Percentiles rank a stretch among this genome's conserved stretches.
phyloP scores from a whole-genome alignment of 495 filamentous ascomycete genomes.

The Penicillium fimorum region DNA sequence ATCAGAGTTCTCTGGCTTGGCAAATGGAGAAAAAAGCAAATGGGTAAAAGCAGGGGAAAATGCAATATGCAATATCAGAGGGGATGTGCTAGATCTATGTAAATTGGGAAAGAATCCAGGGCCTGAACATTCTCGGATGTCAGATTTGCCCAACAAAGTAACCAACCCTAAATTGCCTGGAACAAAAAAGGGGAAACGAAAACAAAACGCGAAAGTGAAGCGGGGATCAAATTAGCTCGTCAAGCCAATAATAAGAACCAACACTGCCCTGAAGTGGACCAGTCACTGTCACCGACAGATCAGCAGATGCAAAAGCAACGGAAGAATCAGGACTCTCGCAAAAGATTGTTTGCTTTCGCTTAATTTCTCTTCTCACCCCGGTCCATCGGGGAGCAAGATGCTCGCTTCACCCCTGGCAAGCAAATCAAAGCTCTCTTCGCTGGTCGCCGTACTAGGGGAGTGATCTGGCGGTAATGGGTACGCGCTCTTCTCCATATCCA shows the following conservation, averaged over 20 bases:
- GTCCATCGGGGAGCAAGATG: constrained; percentile 35
- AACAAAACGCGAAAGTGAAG: not conserved
- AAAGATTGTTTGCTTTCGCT: constrained; percentile 8
- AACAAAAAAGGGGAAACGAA: not conserved
- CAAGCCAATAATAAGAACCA: constrained; percentile 2
- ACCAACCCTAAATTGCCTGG: not conserved
- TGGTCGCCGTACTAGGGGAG: constrained; percentile 41
- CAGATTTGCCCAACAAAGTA: not conserved
- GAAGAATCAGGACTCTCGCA: not conserved
- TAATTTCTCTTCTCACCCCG: constrained; percentile 9
- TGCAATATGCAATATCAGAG: not conserved
- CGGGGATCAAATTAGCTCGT: not conserved
- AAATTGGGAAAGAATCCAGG: not conserved
- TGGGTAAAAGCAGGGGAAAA: not conserved
- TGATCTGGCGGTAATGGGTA: constrained; percentile 18
- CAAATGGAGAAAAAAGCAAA: not conserved
- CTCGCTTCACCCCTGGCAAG: constrained; percentile 48
- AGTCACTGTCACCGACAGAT: not conserved
- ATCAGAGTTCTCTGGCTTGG: not conserved
- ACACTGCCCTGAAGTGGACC: not conserved
- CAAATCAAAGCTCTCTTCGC: constrained; percentile 65
- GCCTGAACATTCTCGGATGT: not conserved
- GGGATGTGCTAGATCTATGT: not conserved
- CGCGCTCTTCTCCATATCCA: constrained; percentile 19
- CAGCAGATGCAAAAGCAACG: constrained; percentile 3